Evolutionary conservation across 2,329 filamentous ascomycete genomes (phyloP).

Genomic region (Talaromyces sp.): DNA sequence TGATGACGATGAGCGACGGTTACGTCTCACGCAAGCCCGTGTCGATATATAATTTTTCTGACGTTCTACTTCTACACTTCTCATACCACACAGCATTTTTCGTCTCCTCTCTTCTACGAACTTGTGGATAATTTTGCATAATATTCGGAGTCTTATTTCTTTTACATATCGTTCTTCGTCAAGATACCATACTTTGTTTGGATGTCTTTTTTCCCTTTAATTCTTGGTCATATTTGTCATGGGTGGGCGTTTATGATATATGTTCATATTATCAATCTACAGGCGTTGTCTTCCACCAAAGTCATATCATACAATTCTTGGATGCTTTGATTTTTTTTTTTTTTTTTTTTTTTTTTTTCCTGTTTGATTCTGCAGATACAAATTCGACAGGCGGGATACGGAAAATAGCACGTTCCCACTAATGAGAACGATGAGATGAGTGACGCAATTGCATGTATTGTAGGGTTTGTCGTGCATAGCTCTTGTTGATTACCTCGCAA

Average conservation of each 20-base stretch:
- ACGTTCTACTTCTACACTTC: not conserved
- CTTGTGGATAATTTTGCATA: not conserved
- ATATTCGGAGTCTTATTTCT: not conserved
- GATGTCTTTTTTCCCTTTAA: slow-evolving; percentile 2
- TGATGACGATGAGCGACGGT: slow-evolving; percentile 39
- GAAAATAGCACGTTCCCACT: not conserved
- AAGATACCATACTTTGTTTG: slow-evolving; percentile 12
- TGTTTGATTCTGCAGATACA: not conserved
- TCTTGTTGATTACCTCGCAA: not conserved
- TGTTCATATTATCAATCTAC: not conserved
- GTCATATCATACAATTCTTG: not conserved
- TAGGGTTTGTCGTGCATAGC: not conserved
- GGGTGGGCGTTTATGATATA: not conserved
- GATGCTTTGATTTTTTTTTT: not conserved
- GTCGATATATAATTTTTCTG: slow-evolving; percentile 28
- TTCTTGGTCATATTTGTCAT: not conserved
- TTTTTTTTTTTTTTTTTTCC: not conserved
- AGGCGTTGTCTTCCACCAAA: not conserved
- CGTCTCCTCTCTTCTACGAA: not conserved
- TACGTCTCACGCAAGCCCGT: slow-evolving; percentile 40
- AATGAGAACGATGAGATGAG: not conserved
- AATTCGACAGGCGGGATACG: not conserved
- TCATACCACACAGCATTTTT: not conserved
- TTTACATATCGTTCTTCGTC: not conserved
- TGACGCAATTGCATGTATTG: not conserved